Conservation (phyloP, 108 stramenopile species). For the Discostella pseudostelligera region DNA sequence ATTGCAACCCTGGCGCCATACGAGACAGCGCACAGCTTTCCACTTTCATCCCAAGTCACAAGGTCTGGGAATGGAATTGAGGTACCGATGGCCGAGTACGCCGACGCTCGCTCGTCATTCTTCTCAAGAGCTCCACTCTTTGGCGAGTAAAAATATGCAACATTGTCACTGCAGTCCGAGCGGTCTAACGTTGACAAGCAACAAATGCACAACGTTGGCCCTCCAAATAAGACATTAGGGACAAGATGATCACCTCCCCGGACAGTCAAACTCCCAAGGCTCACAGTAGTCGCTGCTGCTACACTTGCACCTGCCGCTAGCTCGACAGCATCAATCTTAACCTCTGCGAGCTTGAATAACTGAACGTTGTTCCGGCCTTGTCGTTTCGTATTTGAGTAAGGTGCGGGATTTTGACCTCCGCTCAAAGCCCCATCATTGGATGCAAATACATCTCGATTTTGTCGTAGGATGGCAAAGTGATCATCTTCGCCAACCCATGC, state of each 20-base stretch:
- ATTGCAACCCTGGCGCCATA: slow-evolving; percentile 65
- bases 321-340: slow-evolving; percentile 52
- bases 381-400: slow-evolving; percentile 18
- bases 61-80: slow-evolving; percentile 77
- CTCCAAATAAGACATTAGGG: slow-evolving; percentile 74
- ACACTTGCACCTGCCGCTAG: slow-evolving; percentile 47
- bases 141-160: slow-evolving; percentile 74
- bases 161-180: slow-evolving; percentile 46
- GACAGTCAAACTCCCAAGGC: slow-evolving; percentile 59
- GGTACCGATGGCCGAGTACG: slow-evolving; percentile 66
- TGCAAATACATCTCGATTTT: slow-evolving; percentile 8
- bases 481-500: slow-evolving; percentile 86
- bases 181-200: slow-evolving; percentile 34
- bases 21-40: slow-evolving; percentile 65
- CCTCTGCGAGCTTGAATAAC: slow-evolving; percentile 56
- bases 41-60: slow-evolving; percentile 82
- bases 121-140: slow-evolving; percentile 41
- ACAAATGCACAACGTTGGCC: slow-evolving; percentile 77
- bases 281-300: slow-evolving; percentile 54
- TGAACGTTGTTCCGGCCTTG: slow-evolving; percentile 54
- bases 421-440: slow-evolving; percentile 3
- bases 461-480: slow-evolving; percentile 50
- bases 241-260: slow-evolving; percentile 69
- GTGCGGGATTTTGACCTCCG: slow-evolving; percentile 10
- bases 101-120: slow-evolving; percentile 54